A percentile compares a stretch with the other conserved stretches of the same genome.
phyloP scores from a whole-genome alignment of 1,284 basidiomycete genomes.

The Ganoderma lucidum region DNA sequence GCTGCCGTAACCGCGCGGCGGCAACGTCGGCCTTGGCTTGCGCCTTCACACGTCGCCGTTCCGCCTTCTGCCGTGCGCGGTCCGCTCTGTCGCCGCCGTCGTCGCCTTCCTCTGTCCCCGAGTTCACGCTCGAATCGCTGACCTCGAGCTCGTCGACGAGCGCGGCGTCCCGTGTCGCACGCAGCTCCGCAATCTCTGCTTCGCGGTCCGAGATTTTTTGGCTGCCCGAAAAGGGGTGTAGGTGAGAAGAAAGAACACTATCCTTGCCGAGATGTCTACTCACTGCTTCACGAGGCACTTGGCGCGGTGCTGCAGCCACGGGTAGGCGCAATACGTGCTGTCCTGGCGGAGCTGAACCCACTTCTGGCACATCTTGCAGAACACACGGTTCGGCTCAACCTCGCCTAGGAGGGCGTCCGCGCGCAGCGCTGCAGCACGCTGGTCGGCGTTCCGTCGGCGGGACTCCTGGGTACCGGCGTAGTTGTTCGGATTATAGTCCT shows the following conservation, averaged over 20 bases:
- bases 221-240: conserved; percentile 24
- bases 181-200: conserved; percentile 32
- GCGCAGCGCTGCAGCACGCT: conserved; percentile 71
- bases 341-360: conserved; percentile 83
- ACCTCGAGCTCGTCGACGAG: conserved; percentile 30
- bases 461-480: conserved; percentile 62
- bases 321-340: conserved; percentile 76
- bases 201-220: conserved; percentile 55
- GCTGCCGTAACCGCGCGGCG: conserved; percentile 32
- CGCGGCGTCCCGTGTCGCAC: conserved; percentile 45
- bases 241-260: background rate
- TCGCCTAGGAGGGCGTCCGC: conserved; percentile 67
- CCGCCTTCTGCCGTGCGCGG: conserved; percentile 29
- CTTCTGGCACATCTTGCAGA: conserved; percentile 75
- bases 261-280: conserved; percentile 41
- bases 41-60: conserved; percentile 32
- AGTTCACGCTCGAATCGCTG: conserved; percentile 33
- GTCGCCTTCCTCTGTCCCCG: conserved; percentile 39
- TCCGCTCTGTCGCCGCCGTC: conserved; percentile 32
- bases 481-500: conserved; percentile 60
- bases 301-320: conserved; percentile 77
- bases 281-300: conserved; percentile 75
- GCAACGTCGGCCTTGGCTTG: conserved; percentile 30
- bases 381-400: conserved; percentile 78
- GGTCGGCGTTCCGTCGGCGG: conserved; percentile 74